Evolutionary conservation across 2,329 filamentous ascomycete species (phyloP).

Genomic region (Aspergillus texensis): DNA sequence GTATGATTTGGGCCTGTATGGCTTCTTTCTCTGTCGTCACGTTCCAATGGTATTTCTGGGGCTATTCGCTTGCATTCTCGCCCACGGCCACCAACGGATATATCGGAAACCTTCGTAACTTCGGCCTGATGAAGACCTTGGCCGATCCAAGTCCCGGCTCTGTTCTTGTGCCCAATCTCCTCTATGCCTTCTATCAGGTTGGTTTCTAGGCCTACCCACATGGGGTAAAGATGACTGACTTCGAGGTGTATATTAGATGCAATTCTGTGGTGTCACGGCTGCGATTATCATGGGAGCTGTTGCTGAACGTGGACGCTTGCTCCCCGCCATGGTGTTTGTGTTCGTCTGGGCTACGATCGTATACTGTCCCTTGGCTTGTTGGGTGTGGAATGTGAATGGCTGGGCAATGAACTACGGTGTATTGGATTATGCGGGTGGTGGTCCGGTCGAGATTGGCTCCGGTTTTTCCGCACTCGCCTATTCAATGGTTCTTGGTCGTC

Average conservation of each 20-base stretch:
- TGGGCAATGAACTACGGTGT: constrained; percentile 92
- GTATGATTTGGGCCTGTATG: constrained; percentile 97
- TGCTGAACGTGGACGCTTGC: constrained; percentile 87
- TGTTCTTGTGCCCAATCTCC: constrained; percentile 81
- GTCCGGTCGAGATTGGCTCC: constrained; percentile 95
- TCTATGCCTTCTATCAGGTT: constrained; percentile 93
- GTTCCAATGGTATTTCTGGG: constrained; percentile 99
- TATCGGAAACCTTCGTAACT: constrained; percentile 88
- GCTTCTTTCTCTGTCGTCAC: constrained; percentile 86
- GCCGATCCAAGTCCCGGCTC: constrained; percentile 85
- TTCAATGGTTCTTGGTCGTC: constrained; percentile 90
- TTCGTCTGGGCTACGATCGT: constrained; percentile 97
- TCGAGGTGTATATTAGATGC: constrained; percentile 66
- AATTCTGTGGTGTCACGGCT: constrained; percentile 92
- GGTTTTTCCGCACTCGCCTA: constrained; percentile 93
- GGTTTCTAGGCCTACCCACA: constrained; percentile 18
- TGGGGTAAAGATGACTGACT: constrained; percentile 18
- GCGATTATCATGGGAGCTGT: constrained; percentile 90
- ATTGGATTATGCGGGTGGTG: constrained; percentile 93
- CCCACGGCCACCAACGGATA: constrained; percentile 79
- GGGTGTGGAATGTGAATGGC: constrained; percentile 93
- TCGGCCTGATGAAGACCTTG: constrained; percentile 83
- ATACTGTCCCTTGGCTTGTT: constrained; percentile 95
- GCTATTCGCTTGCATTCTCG: constrained; percentile 93
- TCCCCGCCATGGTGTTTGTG: constrained; percentile 92